Percentiles rank a stretch among this genome's conserved stretches.
phyloP scores from a whole-genome alignment of 2,329 filamentous ascomycete genomes.

The Graphiopsis chlorocephala region DNA sequence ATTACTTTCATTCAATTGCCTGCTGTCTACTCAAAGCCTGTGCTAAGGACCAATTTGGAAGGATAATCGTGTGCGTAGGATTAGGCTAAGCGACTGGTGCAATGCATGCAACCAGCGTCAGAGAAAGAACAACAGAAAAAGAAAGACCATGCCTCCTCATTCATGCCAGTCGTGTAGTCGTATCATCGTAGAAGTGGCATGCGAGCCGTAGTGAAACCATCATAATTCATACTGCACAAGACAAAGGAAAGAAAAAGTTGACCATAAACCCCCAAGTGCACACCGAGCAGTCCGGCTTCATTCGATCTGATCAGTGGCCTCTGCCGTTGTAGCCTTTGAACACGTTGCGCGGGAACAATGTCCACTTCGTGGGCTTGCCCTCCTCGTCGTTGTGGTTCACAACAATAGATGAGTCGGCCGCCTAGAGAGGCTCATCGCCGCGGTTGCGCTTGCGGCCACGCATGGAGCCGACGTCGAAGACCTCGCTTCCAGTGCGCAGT shows the following conservation, averaged over 20 bases:
- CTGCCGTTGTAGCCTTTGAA: not conserved
- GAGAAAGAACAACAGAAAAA: not conserved
- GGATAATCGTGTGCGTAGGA: not conserved
- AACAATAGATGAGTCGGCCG: conserved; percentile 7
- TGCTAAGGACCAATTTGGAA: not conserved
- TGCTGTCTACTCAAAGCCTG: not conserved
- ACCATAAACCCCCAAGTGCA: not conserved
- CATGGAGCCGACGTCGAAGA: conserved; percentile 15
- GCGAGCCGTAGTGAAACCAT: not conserved
- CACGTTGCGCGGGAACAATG: not conserved
- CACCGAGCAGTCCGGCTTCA: not conserved
- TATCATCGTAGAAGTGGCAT: not conserved
- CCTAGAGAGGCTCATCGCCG: conserved; percentile 15
- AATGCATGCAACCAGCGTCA: not conserved
- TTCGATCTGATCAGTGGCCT: not conserved
- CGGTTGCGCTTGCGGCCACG: conserved; percentile 9
- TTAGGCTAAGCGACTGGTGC: not conserved
- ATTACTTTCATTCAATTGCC: not conserved
- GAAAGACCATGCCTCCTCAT: not conserved
- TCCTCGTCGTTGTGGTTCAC: conserved; percentile 7
- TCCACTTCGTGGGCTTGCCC: conserved; percentile 1
- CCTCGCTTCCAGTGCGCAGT: conserved; percentile 11
- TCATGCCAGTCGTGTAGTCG: not conserved
- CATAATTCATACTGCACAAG: conserved; percentile 1
- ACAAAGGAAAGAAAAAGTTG: conserved; percentile 1